Base-by-base conservation (phyloP, 768 basidiomycete species). In the Tylopilus subfusipes region DNA sequence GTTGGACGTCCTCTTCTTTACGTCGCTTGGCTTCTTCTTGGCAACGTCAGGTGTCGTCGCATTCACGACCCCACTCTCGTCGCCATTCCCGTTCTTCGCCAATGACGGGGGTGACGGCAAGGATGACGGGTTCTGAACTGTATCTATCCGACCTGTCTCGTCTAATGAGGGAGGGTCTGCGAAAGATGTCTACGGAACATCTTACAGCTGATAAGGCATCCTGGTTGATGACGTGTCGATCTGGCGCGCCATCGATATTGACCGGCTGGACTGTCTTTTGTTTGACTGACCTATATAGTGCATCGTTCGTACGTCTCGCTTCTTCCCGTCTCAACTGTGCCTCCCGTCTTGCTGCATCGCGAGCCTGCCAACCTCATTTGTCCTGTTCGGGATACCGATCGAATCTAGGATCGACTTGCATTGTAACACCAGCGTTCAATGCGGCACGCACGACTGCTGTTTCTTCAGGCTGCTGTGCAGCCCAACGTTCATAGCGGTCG, bases 1-100 rank as follows among this genome's bases (percentile, higher is more conserved):
- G 71, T 54, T 73, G 72, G 1, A 59, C 59, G 4, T 76, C 78
- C 45, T 81, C 80, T 55, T 80, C 78, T 57, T 80, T 77, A 19
- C 76, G 68, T 38, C 66, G 68, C 52, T 75, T 71, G 60, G 72
- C n/a, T n/a, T n/a, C n/a, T n/a, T n/a, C n/a, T n/a, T n/a, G n/a
- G n/a, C n/a, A n/a, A n/a, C n/a, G n/a, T 67, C 44, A 65, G 22
- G 70, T 42, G 53, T 69, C 66, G 18, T 72, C 64, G 52, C 55
- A 64, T 47, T 62, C 57, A 16, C 48, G 57, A 24, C 50, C 57
- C 11, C 46, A 61, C 54, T 55, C 58, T 63, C 71, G 62, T 50
- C 64, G 63, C 46, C 64, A 53, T 40, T 55, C 68, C 22, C 56
- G 55, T 45, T 56, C 68, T 55, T 63, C 68, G 18, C 64, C 46